These are phyloP conservation scores for Cornus florida DNA, from an alignment of 148 eudicot species.

Conservation along the genomic window DNA sequence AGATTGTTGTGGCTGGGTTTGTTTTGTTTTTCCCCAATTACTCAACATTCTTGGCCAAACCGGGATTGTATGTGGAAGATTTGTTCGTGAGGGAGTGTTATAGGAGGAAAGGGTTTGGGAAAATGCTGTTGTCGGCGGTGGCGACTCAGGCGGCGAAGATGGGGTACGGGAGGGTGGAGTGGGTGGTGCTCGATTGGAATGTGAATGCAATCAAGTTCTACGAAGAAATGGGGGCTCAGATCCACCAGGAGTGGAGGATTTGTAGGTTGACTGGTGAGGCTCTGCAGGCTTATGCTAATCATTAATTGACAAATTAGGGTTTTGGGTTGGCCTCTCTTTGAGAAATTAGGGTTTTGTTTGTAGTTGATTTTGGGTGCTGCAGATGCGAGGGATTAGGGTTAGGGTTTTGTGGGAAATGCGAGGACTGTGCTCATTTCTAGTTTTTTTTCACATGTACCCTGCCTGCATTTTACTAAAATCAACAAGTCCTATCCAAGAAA, in stretches of 20 bases:
- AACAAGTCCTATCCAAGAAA: too few relatives aligned
- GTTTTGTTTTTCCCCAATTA: constrained; percentile 78
- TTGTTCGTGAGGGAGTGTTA: constrained; percentile 79
- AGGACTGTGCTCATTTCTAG: too few relatives aligned
- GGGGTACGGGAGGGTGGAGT: constrained; percentile 80
- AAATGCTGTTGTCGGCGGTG: constrained; percentile 62
- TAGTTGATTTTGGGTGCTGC: too few relatives aligned
- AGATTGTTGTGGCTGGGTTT: constrained; percentile 47
- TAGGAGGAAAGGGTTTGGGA: constrained; percentile 70
- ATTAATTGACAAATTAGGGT: too few relatives aligned
- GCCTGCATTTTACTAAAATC: too few relatives aligned
- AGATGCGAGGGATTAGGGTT: too few relatives aligned
- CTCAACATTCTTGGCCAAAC: constrained; percentile 71
- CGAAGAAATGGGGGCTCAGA: constrained; percentile 75
- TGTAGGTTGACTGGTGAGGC: constrained; percentile 49
- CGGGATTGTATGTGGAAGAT: constrained; percentile 79
- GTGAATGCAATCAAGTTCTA: constrained; percentile 69
- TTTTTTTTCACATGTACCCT: too few relatives aligned
- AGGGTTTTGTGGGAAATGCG: too few relatives aligned
- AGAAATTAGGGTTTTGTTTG: too few relatives aligned
- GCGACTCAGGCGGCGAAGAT: constrained; percentile 65
- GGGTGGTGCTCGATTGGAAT: constrained; percentile 47
- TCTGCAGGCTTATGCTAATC: constrained; percentile 42
- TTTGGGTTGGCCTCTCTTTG: too few relatives aligned
- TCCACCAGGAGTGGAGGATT: constrained; percentile 52